phyloP scores from a whole-genome alignment of 306 rosid genomes.

The Arachis stenosperma region DNA sequence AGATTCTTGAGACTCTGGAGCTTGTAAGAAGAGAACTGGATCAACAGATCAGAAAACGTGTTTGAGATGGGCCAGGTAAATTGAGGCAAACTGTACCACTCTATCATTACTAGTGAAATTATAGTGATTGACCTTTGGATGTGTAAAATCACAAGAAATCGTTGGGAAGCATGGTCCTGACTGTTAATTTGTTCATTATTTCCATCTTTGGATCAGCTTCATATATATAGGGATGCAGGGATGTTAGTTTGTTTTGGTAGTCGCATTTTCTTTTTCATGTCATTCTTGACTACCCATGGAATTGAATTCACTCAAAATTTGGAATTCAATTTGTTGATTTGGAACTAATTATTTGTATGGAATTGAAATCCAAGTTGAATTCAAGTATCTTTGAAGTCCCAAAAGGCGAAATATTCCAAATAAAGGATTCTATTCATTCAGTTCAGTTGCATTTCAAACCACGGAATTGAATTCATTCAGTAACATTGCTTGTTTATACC shows the following conservation, averaged over 20 bases:
- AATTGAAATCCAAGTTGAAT: too few relatives aligned
- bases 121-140: conserved; percentile 3
- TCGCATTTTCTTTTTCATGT: background rate
- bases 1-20: conserved; percentile 79
- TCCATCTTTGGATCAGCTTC: background rate
- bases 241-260: conserved; percentile 22
- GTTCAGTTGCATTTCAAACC: too few relatives aligned
- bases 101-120: conserved; percentile 3
- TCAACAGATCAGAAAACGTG: conserved; percentile 47
- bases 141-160: conserved; percentile 23
- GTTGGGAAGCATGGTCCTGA: conserved; percentile 11
- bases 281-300: background rate
- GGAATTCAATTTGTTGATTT: too few relatives aligned
- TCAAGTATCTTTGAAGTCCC: too few relatives aligned
- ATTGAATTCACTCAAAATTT: too few relatives aligned
- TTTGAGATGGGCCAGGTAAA: conserved; percentile 57
- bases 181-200: conserved; percentile 7
- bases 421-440: too few relatives aligned
- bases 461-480: too few relatives aligned
- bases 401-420: too few relatives aligned
- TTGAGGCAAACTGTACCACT: conserved; percentile 7
- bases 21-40: conserved; percentile 75
- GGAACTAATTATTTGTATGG: too few relatives aligned
- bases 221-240: background rate
- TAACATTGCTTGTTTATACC: too few relatives aligned